Evolutionary conservation across 2,329 filamentous ascomycete genomes (phyloP), one percentile per base, ranked within the genome.

Genomic region (Diaporthe sp.): DNA sequence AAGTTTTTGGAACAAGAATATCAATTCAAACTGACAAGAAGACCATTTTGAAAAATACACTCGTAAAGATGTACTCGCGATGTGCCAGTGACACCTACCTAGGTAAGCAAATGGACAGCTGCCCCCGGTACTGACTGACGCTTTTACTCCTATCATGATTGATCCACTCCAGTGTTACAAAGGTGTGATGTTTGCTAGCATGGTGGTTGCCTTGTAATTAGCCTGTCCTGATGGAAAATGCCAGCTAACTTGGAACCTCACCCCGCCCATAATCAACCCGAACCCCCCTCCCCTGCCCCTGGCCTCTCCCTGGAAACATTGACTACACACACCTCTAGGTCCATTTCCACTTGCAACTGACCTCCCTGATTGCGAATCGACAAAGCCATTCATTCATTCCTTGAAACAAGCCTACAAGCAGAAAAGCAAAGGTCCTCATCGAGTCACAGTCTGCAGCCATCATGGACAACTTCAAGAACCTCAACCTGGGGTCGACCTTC

Each of bases 391-490:
- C 61, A 68, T 73, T 57, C 25, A 52, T 57, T 52, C 7, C 55
- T 57, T 38, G 22, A 30, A 54, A 66, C 15, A 54, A 64, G 17
- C 35, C 19, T 25, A 9, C 52, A 30, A 28, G 10, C 28, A 71
- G 28, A 13, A 66, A n/a, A 28, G 2, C 55, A 54, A 30, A 60
- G 52, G 9, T 19, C 25, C 30, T 50, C 22, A 42, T 50, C 52
- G 35, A 71, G 35, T 9, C 33, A 30, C 61, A 58, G 28, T 19
- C 35, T 22, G 35, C 25, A 45, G 25, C 13, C 73, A 83, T 77
- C 74, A 91, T 90, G 89, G 89, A 91, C 79, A 84, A 83, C 77
- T 91, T 91, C 85, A 90, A 89, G 82, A 89, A 85, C 78, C 84
- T 91, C 74, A 89, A 85, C 78, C 84, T 91, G 74, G 86, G 89